Base-by-base conservation (phyloP, 164 flowering plant genomes). In the Aristolochia contorta region DNA sequence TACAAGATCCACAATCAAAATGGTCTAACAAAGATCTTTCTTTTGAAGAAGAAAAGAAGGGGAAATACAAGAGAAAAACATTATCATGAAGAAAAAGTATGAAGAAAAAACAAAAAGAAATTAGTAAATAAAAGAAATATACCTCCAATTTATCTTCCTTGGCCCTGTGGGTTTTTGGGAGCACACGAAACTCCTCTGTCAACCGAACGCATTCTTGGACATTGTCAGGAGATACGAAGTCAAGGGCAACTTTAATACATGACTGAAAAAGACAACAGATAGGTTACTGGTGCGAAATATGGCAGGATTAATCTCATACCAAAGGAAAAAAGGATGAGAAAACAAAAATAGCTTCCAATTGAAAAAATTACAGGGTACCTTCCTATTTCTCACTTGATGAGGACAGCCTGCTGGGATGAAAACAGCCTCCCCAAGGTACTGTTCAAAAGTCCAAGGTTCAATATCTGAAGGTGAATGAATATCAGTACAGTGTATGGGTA, bases 401-500 rank as follows among this genome's bases (percentile, higher is more conserved):
- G 95, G 91, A 61, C 94, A 87, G 27, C 94, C 90, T 14, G 94
- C 94, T 49, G 90, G 94, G 67, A 87, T 84, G 63, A 87, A 80
- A 48, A 87, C 89, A 53, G 94, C 91, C 58, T 87, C 91, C 47
- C 96, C 96, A 65, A 82, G 84, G 69, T 81, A 49, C 68, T 88
- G 96, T 65, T 82, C 85, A 77, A 88, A 88, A 60, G 96, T 84
- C 92, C 96, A 88, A 19, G 96, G 86, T 66, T 88, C 92, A 56
- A 88, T 69, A 58, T 64, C 96, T 88, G 69, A 53, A 64, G 56
- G 67, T 1, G 58, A 62, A 23, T 21, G 50, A n/a, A 12, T 10
- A 27, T 37, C 12, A 25, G 16, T 52, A 20, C 6, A 52, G 13
- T 32, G 7, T 32, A 3, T 32, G 3, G 3, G 33, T 3, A 32